phyloP scores from a whole-genome alignment of 805 yeast species.

The Saturnispora serradocipensis region DNA sequence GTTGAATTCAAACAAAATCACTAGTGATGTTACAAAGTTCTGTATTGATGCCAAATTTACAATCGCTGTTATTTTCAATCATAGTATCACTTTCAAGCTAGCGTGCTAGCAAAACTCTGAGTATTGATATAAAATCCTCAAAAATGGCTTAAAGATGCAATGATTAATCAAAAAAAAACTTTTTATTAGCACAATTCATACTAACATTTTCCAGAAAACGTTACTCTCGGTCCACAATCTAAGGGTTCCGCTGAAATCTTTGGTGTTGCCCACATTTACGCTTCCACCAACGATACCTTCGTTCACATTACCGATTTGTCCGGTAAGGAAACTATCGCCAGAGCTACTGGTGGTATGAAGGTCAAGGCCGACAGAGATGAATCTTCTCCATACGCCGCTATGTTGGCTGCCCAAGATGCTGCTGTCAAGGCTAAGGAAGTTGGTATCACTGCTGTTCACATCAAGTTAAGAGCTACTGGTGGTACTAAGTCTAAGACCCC shows the following conservation, averaged over 20 bases:
- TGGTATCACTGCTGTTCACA: constrained; percentile 99
- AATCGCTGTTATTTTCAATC: too few species aligned
- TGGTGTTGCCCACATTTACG: constrained; percentile 99
- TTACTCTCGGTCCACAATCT: constrained; percentile 75
- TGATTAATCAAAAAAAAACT: neutral
- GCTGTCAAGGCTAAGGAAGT: constrained; percentile 99
- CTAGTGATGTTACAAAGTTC: too few species aligned
- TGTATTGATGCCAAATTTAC: too few species aligned
- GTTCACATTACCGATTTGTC: constrained; percentile 99
- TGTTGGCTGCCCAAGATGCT: constrained; percentile 99
- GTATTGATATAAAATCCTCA: too few species aligned
- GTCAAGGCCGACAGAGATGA: constrained; percentile 99
- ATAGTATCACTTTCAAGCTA: too few species aligned
- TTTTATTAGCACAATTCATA: neutral
- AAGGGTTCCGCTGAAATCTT: constrained; percentile 98
- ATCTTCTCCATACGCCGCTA: constrained; percentile 99
- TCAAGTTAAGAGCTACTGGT: constrained; percentile 99
- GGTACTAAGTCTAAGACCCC: constrained; percentile 99
- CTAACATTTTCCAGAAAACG: constrained; percentile 37
- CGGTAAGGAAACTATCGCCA: constrained; percentile 99
- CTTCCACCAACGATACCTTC: constrained; percentile 99
- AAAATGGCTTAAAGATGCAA: neutral
- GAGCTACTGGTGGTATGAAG: constrained; percentile 99
- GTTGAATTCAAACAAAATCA: too few species aligned
- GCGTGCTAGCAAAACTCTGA: too few species aligned